These are phyloP conservation scores for Penicillium brasilianum DNA, from an alignment of 2,329 filamentous ascomycete species.

Conservation along the genomic window DNA sequence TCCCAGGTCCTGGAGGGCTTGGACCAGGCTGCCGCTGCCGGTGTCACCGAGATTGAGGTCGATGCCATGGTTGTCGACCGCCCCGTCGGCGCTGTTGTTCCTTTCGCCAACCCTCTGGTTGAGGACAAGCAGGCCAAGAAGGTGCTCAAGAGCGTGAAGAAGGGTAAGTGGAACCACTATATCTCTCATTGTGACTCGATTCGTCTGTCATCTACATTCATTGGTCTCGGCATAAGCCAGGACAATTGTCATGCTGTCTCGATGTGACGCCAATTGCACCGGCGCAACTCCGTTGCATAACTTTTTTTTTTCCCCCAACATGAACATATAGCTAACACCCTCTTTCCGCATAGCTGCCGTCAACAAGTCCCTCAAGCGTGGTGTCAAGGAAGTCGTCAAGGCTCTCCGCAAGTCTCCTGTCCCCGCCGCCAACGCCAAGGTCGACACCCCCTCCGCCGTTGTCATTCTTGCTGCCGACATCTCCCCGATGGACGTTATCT, in stretches of 20 bases:
- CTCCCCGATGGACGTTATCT: conserved; percentile 98
- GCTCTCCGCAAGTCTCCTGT: conserved; percentile 88
- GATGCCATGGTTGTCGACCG: conserved; percentile 39
- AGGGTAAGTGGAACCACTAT: conserved; percentile 43
- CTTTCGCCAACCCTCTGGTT: conserved; percentile 56
- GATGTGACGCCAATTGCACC: not conserved
- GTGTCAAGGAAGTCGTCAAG: conserved; percentile 99
- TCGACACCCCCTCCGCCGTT: conserved; percentile 70
- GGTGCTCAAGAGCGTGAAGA: conserved; percentile 58
- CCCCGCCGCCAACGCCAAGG: conserved; percentile 66
- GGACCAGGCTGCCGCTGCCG: conserved; percentile 35
- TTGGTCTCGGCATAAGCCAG: not conserved
- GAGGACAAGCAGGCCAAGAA: conserved; percentile 59
- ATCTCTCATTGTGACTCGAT: not conserved
- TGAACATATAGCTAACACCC: conserved; percentile 25
- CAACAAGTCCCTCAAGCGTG: conserved; percentile 92
- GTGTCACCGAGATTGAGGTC: conserved; percentile 30
- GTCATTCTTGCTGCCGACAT: conserved; percentile 97
- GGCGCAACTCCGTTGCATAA: not conserved
- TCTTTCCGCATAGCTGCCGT: conserved; percentile 74
- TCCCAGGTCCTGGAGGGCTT: conserved; percentile 43
- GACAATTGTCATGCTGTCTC: not conserved
- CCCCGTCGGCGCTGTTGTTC: conserved; percentile 54
- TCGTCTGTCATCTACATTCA: conserved; percentile 5
- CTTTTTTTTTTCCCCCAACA: not conserved